Evolutionary conservation across 2,329 filamentous ascomycete genomes (phyloP).

Genomic region (Pyrenophora graminea): DNA sequence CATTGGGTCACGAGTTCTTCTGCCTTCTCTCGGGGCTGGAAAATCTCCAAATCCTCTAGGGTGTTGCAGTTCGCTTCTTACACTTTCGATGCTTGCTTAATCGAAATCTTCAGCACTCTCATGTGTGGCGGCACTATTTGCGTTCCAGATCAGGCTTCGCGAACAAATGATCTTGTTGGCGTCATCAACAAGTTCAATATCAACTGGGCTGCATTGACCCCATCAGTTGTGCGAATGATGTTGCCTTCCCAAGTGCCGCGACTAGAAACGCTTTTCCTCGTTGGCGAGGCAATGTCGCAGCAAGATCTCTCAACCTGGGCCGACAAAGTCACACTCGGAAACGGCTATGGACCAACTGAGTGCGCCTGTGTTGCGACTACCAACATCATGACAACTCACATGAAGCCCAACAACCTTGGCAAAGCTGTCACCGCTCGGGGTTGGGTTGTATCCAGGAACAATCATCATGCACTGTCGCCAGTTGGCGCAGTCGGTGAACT

Average conservation of each 20-base stretch:
- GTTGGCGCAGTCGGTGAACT: slow-evolving; percentile 50
- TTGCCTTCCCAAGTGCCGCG: slow-evolving; percentile 33
- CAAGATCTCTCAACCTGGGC: slow-evolving; percentile 45
- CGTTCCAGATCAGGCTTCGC: slow-evolving; percentile 54
- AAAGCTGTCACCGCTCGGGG: slow-evolving; percentile 34
- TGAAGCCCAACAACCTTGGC: slow-evolving; percentile 43
- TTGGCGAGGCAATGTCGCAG: slow-evolving; percentile 42
- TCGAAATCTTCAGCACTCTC: slow-evolving; percentile 54
- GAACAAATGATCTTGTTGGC: slow-evolving; percentile 52
- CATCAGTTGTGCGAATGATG: slow-evolving; percentile 44
- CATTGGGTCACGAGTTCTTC: slow-evolving; percentile 57
- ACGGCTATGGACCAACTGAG: slow-evolving; percentile 49
- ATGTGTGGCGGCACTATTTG: slow-evolving; percentile 55
- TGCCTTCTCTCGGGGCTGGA: slow-evolving; percentile 33
- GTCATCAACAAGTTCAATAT: slow-evolving; percentile 44
- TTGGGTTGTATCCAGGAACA: slow-evolving; percentile 47
- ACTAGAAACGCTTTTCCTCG: slow-evolving; percentile 34
- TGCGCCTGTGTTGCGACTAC: slow-evolving; percentile 43
- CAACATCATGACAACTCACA: slow-evolving; percentile 32
- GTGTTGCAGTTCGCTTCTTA: slow-evolving; percentile 57
- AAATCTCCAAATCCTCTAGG: slow-evolving; percentile 57
- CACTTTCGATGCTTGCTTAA: slow-evolving; percentile 53
- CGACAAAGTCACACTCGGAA: slow-evolving; percentile 41
- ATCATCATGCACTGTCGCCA: slow-evolving; percentile 43
- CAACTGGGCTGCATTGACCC: slow-evolving; percentile 54